Conservation (phyloP, 148 eudicot genomes). For the Silene latifolia region DNA sequence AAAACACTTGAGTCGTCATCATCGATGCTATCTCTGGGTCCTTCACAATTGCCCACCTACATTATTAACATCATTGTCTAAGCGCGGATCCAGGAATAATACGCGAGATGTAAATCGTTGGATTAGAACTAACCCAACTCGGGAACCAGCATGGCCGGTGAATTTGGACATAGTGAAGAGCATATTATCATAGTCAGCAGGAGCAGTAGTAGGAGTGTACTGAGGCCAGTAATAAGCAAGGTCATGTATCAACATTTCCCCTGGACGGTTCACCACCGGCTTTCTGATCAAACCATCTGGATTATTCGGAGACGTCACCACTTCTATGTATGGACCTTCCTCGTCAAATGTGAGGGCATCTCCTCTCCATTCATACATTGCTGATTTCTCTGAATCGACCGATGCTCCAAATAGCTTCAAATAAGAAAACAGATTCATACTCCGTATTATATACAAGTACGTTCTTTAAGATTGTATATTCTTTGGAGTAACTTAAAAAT, state of each 20-base stretch:
- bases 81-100: no score
- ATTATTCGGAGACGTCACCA: constrained; percentile 72
- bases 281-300: constrained; percentile 53
- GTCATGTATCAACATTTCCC: constrained; percentile 57
- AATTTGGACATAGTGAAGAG: constrained; percentile 43
- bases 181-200: constrained; percentile 58
- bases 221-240: constrained; percentile 94
- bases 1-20: constrained; percentile 57
- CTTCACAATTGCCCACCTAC: constrained; percentile 79
- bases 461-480: no score
- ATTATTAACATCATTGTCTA: no score
- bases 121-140: constrained; percentile 55
- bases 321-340: constrained; percentile 57
- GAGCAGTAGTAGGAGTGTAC: constrained; percentile 57
- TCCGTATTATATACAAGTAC: no score
- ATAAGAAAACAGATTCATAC: no score
- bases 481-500: no score
- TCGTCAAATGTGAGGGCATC: constrained; percentile 41
- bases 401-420: constrained; percentile 52
- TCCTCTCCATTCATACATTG: constrained; percentile 55
- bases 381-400: constrained; percentile 37
- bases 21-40: constrained; percentile 55
- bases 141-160: constrained; percentile 87
- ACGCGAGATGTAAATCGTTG: no score
- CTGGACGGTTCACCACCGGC: constrained; percentile 35